Evolutionary conservation across 2,329 filamentous ascomycete genomes (phyloP).

Genomic region (Trichoderma polysporum): DNA sequence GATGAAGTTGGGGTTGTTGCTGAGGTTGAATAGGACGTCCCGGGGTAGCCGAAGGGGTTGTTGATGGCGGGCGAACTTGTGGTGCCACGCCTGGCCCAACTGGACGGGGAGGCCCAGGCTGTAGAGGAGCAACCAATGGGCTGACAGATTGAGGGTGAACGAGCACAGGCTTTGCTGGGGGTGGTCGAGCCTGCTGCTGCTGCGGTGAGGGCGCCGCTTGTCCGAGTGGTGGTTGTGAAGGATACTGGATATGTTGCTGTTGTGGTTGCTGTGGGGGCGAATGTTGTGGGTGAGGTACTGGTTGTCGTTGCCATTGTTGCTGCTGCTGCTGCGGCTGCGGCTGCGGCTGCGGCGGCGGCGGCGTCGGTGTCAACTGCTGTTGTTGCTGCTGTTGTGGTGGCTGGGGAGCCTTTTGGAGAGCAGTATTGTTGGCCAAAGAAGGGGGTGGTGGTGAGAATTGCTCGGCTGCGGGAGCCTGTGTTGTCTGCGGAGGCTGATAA

Average conservation of each 20-base stretch:
- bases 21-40: conserved; percentile 35
- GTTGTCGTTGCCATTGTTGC: conserved; percentile 20
- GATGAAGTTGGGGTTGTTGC: conserved; percentile 25
- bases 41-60: conserved; percentile 38
- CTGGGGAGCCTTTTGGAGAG: conserved; percentile 27
- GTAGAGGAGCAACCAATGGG: conserved; percentile 38
- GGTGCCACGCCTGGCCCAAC: conserved; percentile 27
- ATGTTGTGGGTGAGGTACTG: conserved; percentile 26
- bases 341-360: conserved; percentile 24
- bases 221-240: conserved; percentile 24
- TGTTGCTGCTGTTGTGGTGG: conserved; percentile 25
- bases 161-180: conserved; percentile 33
- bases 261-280: conserved; percentile 24
- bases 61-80: conserved; percentile 33
- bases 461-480: conserved; percentile 29
- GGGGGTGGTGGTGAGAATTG: conserved; percentile 28
- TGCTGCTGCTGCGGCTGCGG: conserved; percentile 28
- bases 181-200: conserved; percentile 27
- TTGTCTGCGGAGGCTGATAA: conserved; percentile 37
- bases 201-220: conserved; percentile 26
- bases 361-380: conserved; percentile 24
- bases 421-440: conserved; percentile 26
- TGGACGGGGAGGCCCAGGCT: conserved; percentile 34
- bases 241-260: conserved; percentile 24
- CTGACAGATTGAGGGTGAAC: conserved; percentile 38